These are phyloP conservation scores for Condylostoma magnum DNA, from an alignment of 169 alveolate species.

Conservation along the genomic window DNA sequence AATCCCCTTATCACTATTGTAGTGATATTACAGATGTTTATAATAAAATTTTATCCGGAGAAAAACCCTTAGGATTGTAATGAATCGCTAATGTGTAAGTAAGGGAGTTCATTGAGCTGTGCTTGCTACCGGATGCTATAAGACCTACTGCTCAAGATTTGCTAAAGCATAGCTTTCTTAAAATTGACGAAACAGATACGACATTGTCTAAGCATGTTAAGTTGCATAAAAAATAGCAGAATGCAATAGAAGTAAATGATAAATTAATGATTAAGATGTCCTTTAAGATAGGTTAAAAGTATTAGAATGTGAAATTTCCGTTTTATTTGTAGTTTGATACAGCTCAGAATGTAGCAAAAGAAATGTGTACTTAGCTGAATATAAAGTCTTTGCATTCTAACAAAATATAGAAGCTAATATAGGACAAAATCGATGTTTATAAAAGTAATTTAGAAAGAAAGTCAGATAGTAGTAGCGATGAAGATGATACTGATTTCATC, in stretches of 20 bases:
- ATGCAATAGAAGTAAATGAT: background rate
- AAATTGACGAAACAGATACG: conserved; percentile 55
- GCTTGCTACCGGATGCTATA: conserved; percentile 56
- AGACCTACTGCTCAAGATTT: conserved; percentile 81
- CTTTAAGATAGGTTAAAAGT: background rate
- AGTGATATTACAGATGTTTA: conserved; percentile 76
- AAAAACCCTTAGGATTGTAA: conserved; percentile 42
- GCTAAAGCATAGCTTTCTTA: conserved; percentile 53
- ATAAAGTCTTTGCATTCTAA: too few relatives aligned
- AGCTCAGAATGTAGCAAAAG: background rate
- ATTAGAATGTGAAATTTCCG: background rate
- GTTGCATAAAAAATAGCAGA: background rate
- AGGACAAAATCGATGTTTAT: too few relatives aligned
- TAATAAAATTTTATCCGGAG: conserved; percentile 62
- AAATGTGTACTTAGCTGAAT: too few relatives aligned
- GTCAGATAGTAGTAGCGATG: too few relatives aligned
- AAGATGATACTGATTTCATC: too few relatives aligned
- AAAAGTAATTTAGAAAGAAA: too few relatives aligned
- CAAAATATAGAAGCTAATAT: too few relatives aligned
- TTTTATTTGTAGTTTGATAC: background rate
- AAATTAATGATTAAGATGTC: too few relatives aligned
- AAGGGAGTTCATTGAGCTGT: conserved; percentile 66
- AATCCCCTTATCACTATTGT: conserved; percentile 85
- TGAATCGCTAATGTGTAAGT: conserved; percentile 68
- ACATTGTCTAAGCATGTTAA: conserved; percentile 36